Evolutionary conservation across 2,329 filamentous ascomycete species (phyloP).

Genomic region (Moelleriella libera): DNA sequence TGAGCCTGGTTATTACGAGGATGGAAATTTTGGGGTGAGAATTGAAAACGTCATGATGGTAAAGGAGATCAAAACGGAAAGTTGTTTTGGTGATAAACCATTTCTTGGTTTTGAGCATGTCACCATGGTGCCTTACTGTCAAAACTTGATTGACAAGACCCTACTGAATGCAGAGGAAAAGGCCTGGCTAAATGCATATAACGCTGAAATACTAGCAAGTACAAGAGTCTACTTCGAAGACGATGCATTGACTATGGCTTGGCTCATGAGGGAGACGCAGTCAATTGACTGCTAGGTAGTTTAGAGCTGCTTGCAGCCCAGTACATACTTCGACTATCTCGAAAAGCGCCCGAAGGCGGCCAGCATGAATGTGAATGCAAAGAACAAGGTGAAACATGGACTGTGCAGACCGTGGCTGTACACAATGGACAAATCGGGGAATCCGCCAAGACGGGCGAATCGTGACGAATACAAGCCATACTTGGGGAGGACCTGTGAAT

Average conservation of each 20-base stretch:
- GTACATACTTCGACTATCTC: background rate
- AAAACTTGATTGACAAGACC: constrained; percentile 65
- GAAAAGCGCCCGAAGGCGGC: constrained; percentile 37
- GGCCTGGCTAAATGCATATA: constrained; percentile 77
- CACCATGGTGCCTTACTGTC: constrained; percentile 91
- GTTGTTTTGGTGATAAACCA: constrained; percentile 85
- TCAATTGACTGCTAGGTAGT: constrained; percentile 15
- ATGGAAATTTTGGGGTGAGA: constrained; percentile 84
- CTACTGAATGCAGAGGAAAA: constrained; percentile 64
- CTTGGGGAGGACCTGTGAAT: constrained; percentile 22
- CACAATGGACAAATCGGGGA: constrained; percentile 22
- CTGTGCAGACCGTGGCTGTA: constrained; percentile 39
- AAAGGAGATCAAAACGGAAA: constrained; percentile 70
- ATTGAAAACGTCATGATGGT: constrained; percentile 96
- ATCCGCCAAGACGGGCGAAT: constrained; percentile 19
- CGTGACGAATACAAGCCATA: constrained; percentile 26
- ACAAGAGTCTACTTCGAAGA: constrained; percentile 62
- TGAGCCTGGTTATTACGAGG: constrained; percentile 94
- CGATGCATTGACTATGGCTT: constrained; percentile 57
- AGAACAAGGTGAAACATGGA: constrained; percentile 52
- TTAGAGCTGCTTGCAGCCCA: background rate
- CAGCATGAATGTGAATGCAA: constrained; percentile 59
- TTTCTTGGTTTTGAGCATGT: constrained; percentile 94
- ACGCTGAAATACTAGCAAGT: constrained; percentile 68
- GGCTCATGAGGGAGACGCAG: constrained; percentile 78